phyloP scores from a whole-genome alignment of 1,284 basidiomycete species.

The Inonotus obliquus region DNA sequence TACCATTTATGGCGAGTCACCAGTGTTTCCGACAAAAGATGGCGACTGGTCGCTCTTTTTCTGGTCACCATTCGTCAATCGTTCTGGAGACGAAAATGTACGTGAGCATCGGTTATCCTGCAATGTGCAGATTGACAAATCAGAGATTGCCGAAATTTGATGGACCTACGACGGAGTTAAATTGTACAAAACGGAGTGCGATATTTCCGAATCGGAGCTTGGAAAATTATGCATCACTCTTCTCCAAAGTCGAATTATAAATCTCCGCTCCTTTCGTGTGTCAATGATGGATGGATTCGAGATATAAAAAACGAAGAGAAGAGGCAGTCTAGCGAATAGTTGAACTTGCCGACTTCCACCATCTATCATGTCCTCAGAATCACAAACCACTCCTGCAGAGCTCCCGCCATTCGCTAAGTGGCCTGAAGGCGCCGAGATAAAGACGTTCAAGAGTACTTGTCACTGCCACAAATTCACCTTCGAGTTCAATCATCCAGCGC shows the following conservation, averaged over 20 bases:
- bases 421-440: slow-evolving; percentile 6
- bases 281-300: not conserved
- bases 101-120: too few species aligned
- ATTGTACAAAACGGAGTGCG: too few species aligned
- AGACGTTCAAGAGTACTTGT: slow-evolving; percentile 18
- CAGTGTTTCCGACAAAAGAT: too few species aligned
- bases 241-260: not conserved
- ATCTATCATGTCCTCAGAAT: not conserved
- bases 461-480: slow-evolving; percentile 20
- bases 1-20: too few species aligned
- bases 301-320: not conserved
- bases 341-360: not conserved
- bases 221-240: not conserved
- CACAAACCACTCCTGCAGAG: not conserved
- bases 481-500: slow-evolving; percentile 11
- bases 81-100: not conserved
- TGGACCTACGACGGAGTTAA: too few species aligned
- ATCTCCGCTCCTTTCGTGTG: not conserved
- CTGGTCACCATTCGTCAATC: not conserved
- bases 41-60: not conserved
- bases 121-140: too few species aligned
- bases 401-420: not conserved
- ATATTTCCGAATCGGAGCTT: not conserved
- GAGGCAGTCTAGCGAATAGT: not conserved
- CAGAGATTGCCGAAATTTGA: too few species aligned